Base-by-base conservation (phyloP, 2,329 filamentous ascomycete genomes). In the Colletotrichum abscissum region DNA sequence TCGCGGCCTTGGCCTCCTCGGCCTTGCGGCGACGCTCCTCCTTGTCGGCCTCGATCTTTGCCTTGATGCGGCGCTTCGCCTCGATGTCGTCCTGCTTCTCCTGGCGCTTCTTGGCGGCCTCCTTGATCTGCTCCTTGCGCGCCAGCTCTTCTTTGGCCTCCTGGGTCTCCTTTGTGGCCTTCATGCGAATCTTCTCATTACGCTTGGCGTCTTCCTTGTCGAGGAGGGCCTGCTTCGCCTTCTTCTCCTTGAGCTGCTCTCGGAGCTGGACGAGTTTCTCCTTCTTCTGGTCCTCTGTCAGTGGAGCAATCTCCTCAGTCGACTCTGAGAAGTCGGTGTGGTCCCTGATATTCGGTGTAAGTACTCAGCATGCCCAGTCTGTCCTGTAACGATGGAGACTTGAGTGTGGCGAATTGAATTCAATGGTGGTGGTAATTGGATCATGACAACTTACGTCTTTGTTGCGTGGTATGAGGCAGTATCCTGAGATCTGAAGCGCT, bases 21-120 rank as follows among this genome's bases (percentile, higher is more conserved):
- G 94, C 92, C 82, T 97, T 97, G 76, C 93, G 89, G 76, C 94
- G 92, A 67, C 97, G 92, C 79, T 96, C 95, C 77, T 94, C 93
- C 87, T 97, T 98, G 85, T 98, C 95, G 16, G 94, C 95, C 77
- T 97, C 95, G 76, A 99, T 98, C 88, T 95, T 95, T 69, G 95
- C 95, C 84, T 95, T 93, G 82, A 98, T 96, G 46, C 94, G 91
- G 83, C 93, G 94, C 87, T 96, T 97, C 12, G 95, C 96, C 56
- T 95, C 94, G 9, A 93, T 82, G 66, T 98, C 97, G 19, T 93
- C 94, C 55, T 90, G 86, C 86, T 98, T 98, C 86, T 99, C 97
- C 79, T 92, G 90, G 67, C 92, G 92, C 87, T 98, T 98, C 78
- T 91, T 90, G 65, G 92, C 92, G 0, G 95, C 95, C 78, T 98